phyloP scores from a whole-genome alignment of 163 green algal species.

The Chlorella variabilis region DNA sequence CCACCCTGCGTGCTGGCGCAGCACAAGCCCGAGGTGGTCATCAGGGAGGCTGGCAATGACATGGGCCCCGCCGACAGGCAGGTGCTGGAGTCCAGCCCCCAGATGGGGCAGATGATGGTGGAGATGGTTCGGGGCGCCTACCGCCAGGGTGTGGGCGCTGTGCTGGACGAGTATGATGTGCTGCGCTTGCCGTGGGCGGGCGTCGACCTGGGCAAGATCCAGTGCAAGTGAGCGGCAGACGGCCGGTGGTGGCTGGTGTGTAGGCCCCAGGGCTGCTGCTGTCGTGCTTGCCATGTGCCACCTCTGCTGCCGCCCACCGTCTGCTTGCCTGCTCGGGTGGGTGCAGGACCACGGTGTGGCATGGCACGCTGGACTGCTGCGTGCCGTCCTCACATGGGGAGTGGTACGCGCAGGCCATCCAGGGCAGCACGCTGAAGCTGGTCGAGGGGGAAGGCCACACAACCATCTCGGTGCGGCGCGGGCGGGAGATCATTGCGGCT shows the following conservation, averaged over 20 bases:
- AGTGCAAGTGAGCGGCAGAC: constrained; percentile 5
- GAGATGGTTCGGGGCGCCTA: neutral
- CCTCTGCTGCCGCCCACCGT: too few relatives aligned
- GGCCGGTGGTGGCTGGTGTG: too few relatives aligned
- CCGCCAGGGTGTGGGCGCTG: neutral
- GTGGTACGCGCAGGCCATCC: neutral
- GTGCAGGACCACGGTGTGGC: neutral
- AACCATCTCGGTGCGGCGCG: neutral
- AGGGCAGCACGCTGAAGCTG: neutral
- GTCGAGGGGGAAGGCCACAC: neutral
- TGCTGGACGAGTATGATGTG: neutral
- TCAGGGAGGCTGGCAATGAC: neutral
- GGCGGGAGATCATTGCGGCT: neutral
- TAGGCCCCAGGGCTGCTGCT: too few relatives aligned
- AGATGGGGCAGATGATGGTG: neutral
- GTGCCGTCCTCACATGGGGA: neutral
- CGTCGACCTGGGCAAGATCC: neutral
- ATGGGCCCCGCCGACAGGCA: neutral
- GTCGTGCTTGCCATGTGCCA: too few relatives aligned
- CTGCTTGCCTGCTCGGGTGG: neutral
- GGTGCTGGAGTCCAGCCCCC: neutral
- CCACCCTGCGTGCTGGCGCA: too few relatives aligned
- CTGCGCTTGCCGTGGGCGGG: neutral
- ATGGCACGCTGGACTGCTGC: neutral
- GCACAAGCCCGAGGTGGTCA: neutral